These are phyloP conservation scores for Fusarium sp. DNA, from an alignment of 2,329 filamentous ascomycete genomes.

Conservation along the genomic window DNA sequence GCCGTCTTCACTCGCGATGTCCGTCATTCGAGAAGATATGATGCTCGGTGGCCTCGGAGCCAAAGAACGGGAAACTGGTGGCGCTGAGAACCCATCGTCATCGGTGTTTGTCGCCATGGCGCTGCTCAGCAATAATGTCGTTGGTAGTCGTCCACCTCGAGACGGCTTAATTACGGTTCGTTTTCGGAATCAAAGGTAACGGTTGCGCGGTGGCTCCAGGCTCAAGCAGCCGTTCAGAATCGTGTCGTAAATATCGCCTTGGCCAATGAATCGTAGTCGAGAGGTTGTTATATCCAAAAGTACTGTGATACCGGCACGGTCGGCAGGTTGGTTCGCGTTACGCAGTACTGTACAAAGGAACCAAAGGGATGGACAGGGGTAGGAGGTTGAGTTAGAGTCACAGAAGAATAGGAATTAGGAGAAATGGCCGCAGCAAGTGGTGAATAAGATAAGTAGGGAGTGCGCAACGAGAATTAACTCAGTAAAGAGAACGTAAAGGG, in stretches of 20 bases:
- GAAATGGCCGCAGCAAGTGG: conserved; percentile 29
- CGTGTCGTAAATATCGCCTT: conserved; percentile 12
- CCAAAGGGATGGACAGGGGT: conserved; percentile 42
- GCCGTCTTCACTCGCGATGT: conserved; percentile 71
- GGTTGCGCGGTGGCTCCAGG: conserved; percentile 19
- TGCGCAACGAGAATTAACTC: conserved; percentile 25
- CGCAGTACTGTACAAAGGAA: conserved; percentile 40
- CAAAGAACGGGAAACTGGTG: conserved; percentile 58
- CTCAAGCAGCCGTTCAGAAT: conserved; percentile 20
- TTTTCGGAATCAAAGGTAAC: conserved; percentile 16
- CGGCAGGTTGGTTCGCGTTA: conserved; percentile 47
- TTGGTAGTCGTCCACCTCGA: conserved; percentile 27
- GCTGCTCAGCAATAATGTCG: conserved; percentile 31
- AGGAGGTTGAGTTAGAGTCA: conserved; percentile 26
- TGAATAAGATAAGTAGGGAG: conserved; percentile 29
- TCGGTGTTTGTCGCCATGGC: conserved; percentile 56
- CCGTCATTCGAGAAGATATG: conserved; percentile 80
- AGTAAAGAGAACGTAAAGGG: conserved; percentile 37
- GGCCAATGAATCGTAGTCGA: conserved; percentile 21
- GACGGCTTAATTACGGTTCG: conserved; percentile 32
- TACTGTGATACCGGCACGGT: conserved; percentile 41
- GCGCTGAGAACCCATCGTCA: conserved; percentile 56
- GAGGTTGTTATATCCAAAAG: conserved; percentile 37
- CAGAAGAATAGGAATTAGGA: conserved; percentile 28
- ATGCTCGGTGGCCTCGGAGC: conserved; percentile 70